phyloP scores from a whole-genome alignment of 2,329 filamentous ascomycete genomes.

The Corynespora cassiicola region DNA sequence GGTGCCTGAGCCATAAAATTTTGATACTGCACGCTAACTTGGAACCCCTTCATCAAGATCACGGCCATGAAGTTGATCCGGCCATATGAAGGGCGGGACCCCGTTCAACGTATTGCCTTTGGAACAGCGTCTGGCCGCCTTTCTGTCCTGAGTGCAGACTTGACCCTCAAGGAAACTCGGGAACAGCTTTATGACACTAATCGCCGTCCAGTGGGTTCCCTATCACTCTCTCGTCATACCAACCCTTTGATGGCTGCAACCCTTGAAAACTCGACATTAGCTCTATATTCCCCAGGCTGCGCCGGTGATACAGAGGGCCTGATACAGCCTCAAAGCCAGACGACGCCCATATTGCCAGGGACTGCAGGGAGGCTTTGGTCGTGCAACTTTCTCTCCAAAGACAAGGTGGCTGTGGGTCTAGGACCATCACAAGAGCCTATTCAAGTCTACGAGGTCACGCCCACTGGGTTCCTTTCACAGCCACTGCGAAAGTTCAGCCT shows the following conservation, averaged over 20 bases:
- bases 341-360: conserved; percentile 18
- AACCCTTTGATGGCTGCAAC: conserved; percentile 58
- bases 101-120: conserved; percentile 58
- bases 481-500: conserved; percentile 50
- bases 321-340: conserved; percentile 20
- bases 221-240: conserved; percentile 51
- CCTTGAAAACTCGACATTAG: conserved; percentile 54
- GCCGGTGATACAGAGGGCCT: conserved; percentile 33
- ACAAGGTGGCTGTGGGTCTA: conserved; percentile 59
- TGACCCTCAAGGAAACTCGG: conserved; percentile 13
- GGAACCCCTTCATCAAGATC: too few species aligned
- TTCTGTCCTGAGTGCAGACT: conserved; percentile 32
- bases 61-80: conserved; percentile 62
- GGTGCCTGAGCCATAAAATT: too few species aligned
- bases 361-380: conserved; percentile 52
- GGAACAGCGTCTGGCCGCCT: conserved; percentile 64
- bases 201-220: conserved; percentile 53
- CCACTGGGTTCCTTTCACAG: conserved; percentile 48
- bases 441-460: conserved; percentile 58
- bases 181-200: conserved; percentile 50
- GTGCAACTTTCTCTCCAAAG: conserved; percentile 59
- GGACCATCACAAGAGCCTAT: conserved; percentile 52
- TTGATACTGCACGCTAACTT: too few species aligned
- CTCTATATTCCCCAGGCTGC: conserved; percentile 51
- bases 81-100: conserved; percentile 44